These are phyloP conservation scores for Lomentospora prolificans DNA, from an alignment of 2,329 filamentous ascomycete species.

Conservation along the genomic window DNA sequence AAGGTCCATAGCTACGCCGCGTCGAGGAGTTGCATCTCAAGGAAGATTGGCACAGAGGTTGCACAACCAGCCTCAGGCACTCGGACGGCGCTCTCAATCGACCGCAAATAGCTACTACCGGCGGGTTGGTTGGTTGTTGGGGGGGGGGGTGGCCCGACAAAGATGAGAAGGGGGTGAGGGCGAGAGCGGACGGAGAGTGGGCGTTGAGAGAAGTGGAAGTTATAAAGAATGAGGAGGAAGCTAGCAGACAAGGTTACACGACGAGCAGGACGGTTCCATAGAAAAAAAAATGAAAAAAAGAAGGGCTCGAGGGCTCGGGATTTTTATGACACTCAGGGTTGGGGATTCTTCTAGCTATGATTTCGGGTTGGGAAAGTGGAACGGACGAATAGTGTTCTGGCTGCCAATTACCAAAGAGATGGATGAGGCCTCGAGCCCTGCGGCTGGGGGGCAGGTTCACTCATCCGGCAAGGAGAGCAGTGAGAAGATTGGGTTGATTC, in stretches of 20 bases:
- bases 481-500: neutral
- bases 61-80: neutral
- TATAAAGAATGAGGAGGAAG: too few species aligned
- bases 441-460: neutral
- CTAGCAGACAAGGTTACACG: too few species aligned
- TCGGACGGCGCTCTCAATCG: neutral
- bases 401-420: neutral
- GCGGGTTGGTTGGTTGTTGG: neutral
- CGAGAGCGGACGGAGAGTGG: too few species aligned
- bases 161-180: neutral
- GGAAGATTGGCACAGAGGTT: neutral
- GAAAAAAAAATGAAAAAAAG: too few species aligned
- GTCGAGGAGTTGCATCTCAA: neutral
- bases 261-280: too few species aligned
- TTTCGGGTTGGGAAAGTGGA: too few species aligned
- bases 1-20: neutral
- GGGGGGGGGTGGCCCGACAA: neutral
- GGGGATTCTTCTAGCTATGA: too few species aligned
- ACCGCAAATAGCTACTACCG: neutral
- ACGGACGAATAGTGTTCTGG: neutral
- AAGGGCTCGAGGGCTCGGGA: too few species aligned
- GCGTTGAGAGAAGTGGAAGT: too few species aligned
- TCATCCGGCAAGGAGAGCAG: too few species aligned
- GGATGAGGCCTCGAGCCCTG: neutral
- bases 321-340: too few species aligned